Base-by-base conservation (phyloP, 495 filamentous ascomycete genomes). In the Rostrohypoxylon terebratum region DNA sequence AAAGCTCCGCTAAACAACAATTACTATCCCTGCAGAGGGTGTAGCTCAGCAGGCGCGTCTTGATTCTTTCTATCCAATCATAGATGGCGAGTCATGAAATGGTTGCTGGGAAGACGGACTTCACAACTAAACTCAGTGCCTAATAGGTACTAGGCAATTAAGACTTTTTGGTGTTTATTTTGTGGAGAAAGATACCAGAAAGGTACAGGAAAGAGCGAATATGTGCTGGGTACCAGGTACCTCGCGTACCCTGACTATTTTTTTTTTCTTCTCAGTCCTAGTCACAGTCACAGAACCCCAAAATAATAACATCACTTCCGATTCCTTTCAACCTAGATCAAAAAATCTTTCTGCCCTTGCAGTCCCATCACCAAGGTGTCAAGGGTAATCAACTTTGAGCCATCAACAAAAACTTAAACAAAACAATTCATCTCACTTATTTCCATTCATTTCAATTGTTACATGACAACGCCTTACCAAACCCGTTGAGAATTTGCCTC, bases 291-390 rank as follows among this genome's bases (percentile, higher is more conserved):
- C n/a, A 28, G 40, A 45, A 45, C 11, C 45, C 71, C 61, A 64
- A 53, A 73, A 73, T 73, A 73, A 73, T 69, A 73, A 73, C 71
- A 73, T 73, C 71, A 66, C 71, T 36, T 51, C 58, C 66, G 13
- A 40, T 69, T 55, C 51, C 48, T 47, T 54, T 60, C 38, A 42
- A 42, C 63, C 11, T 53, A 47, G 59, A 71, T 31, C 38, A 71
- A 67, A 67, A 66, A 59, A 58, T 40, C 54, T 76, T 61, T 60
- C 71, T 73, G 34, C 59, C 65, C 51, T 67, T 67, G 44, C 44
- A 65, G 47, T 54, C 69, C 69, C 18, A 25, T 53, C 48, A 75
- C 57, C 57, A 68, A 77, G 31, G 61, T 69, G 25, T 77, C 66
- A 21, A 73, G 66, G 73, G 82, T 81, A 65, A 20, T 63, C 50